These are phyloP conservation scores for Beta vulgaris DNA, from an alignment of 148 eudicot genomes.

Conservation along the genomic window DNA sequence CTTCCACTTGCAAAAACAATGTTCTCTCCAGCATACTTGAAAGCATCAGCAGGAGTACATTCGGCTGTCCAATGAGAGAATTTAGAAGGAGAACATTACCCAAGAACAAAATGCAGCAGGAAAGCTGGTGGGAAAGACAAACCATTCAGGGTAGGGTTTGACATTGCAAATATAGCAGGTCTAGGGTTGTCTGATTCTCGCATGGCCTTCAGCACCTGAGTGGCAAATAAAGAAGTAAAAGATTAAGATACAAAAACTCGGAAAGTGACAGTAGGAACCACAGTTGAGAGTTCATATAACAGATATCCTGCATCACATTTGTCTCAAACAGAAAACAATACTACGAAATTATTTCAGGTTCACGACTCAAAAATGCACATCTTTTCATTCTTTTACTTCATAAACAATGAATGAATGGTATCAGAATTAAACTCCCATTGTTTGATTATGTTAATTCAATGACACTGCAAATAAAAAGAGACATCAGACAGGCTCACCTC, in stretches of 20 bases:
- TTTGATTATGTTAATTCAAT: not conserved
- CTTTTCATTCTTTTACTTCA: not conserved
- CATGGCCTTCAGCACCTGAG: slow-evolving; percentile 93
- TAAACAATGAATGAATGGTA: not conserved
- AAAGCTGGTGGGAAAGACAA: slow-evolving; percentile 23
- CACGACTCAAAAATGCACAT: not conserved
- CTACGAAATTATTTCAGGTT: not conserved
- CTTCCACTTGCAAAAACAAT: slow-evolving; percentile 97
- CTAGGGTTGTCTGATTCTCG: slow-evolving; percentile 69
- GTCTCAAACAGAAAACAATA: not conserved
- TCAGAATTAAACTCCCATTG: not conserved
- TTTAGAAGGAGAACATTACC: not conserved
- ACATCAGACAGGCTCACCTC: slow-evolving; percentile 47
- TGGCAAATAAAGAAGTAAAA: slow-evolving; percentile 4
- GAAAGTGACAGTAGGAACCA: not conserved
- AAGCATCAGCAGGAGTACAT: slow-evolving; percentile 93
- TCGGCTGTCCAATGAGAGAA: slow-evolving; percentile 57
- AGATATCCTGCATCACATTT: not conserved
- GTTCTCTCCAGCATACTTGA: slow-evolving; percentile 88
- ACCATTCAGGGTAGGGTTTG: slow-evolving; percentile 97
- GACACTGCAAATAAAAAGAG: not conserved
- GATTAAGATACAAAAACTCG: not conserved
- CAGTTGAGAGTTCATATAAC: not conserved
- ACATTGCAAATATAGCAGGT: slow-evolving; percentile 99
- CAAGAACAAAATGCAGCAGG: not conserved